A percentile compares a stretch with the other conserved stretches of the same genome.
phyloP scores from a whole-genome alignment of 805 yeast species.

The Wickerhamomyces bisporus region DNA sequence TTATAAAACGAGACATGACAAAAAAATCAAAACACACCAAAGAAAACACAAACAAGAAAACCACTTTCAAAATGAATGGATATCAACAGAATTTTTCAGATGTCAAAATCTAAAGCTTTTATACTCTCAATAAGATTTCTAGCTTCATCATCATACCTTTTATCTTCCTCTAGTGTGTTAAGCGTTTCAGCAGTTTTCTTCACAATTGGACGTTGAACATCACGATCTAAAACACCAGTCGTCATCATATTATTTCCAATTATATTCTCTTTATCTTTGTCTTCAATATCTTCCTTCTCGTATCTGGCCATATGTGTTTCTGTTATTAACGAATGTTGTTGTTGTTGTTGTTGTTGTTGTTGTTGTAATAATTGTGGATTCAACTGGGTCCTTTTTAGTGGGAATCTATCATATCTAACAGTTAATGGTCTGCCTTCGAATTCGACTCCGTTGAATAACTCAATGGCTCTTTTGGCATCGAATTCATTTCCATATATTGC shows the following conservation, averaged over 20 bases:
- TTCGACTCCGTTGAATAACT: constrained; percentile 42
- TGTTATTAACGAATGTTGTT: constrained; percentile 1
- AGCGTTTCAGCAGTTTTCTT: too few relatives aligned
- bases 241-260: too few relatives aligned
- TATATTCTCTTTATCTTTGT: too few relatives aligned
- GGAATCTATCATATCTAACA: constrained; percentile 55
- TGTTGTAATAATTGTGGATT: constrained; percentile 12
- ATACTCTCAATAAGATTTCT: constrained; percentile 20
- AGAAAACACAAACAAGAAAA: too few relatives aligned
- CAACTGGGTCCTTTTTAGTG: constrained; percentile 29
- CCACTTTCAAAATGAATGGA: too few relatives aligned
- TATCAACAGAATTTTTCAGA: too few relatives aligned
- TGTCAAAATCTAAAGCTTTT: constrained; percentile 10
- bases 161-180: constrained; percentile 16
- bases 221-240: too few relatives aligned
- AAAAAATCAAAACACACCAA: too few relatives aligned
- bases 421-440: constrained; percentile 58
- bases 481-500: constrained; percentile 44
- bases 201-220: too few relatives aligned
- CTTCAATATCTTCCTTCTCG: background rate
- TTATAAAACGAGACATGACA: too few relatives aligned
- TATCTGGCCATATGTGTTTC: constrained; percentile 14
- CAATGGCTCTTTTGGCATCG: constrained; percentile 46
- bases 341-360: background rate
- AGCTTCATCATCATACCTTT: constrained; percentile 21